Evolutionary conservation across 441 rosid species (phyloP), one percentile per base, ranked within the genome.

Genomic region (Manihot esculenta): DNA sequence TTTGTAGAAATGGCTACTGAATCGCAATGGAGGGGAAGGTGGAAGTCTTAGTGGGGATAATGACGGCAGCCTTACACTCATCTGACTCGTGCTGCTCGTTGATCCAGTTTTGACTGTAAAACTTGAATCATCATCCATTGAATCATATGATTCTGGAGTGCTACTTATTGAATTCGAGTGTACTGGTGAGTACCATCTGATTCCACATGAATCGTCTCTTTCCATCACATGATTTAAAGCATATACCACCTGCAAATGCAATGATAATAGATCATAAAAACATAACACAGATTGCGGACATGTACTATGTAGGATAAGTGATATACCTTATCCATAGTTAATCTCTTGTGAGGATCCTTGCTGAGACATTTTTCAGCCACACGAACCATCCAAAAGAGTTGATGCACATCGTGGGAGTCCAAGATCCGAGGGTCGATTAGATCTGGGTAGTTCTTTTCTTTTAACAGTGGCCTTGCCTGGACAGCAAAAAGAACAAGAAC

Each of bases 331-430:
- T 79, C 78, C 85, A 85, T 85, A 1, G 84, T 7, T 62, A 79
- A 64, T 74, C 88, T 78, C 72, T 78, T 84, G 7, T 30, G 70
- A 30, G 88, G 87, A 73, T 84, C 80, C 71, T 63, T 84, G 77
- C 81, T 72, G 50, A 83, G 81, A 72, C 90, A 86, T 66, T 73
- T 84, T 74, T 84, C 84, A 10, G 88, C 85, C 9, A 86, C 79
- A 55, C 82, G 78, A 68, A 83, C 84, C 87, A 84, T 86, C 90
- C 88, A 81, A 61, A 78, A 81, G 23, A 86, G 82, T 65, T 86
- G 90, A 76, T 84, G 84, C 33, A 86, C 81, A 63, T 84, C 85
- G 1, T 84, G 84, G 18, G 79, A 75, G 20, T 78, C 85, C 53
- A 75, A 30, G 44, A 84, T 84, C 68, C 83, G 78, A 11, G 73